These are phyloP conservation scores for Bipolaris cookei DNA, from an alignment of 2,329 filamentous ascomycete genomes.

Conservation along the genomic window DNA sequence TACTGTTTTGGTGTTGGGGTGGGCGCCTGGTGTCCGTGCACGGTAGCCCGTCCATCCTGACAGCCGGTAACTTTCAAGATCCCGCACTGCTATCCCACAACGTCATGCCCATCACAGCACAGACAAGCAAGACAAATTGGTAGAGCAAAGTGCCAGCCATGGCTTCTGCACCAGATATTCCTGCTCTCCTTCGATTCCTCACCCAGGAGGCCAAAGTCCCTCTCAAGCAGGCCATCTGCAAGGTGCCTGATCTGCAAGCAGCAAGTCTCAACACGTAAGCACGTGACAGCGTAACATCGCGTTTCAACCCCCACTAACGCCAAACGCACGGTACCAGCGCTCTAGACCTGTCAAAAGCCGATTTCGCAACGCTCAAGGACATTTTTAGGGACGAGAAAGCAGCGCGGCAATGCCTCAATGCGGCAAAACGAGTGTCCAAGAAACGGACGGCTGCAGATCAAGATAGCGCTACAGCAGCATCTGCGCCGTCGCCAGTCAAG, in stretches of 20 bases:
- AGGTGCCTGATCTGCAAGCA: constrained; percentile 61
- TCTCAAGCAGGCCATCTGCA: constrained; percentile 61
- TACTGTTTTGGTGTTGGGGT: too few species aligned
- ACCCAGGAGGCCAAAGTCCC: constrained; percentile 64
- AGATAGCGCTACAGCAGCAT: constrained; percentile 7
- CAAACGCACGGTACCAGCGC: constrained; percentile 36
- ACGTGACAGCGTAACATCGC: constrained; percentile 32
- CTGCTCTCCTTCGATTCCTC: constrained; percentile 62
- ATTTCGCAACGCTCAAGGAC: constrained; percentile 52
- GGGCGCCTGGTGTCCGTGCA: too few species aligned
- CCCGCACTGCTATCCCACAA: background rate
- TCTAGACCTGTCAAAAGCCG: constrained; percentile 58
- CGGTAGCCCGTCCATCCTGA: constrained; percentile 24
- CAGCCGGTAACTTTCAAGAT: background rate
- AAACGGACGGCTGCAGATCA: constrained; percentile 57
- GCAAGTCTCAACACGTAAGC: constrained; percentile 60
- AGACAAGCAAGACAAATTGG: background rate
- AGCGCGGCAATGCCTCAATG: constrained; percentile 63
- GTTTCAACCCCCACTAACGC: constrained; percentile 15
- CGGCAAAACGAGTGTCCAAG: constrained; percentile 63
- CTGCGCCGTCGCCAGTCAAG: constrained; percentile 37
- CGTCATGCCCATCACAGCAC: constrained; percentile 6
- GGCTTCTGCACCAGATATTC: constrained; percentile 49
- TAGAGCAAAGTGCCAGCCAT: constrained; percentile 21
- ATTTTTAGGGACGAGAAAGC: constrained; percentile 61